phyloP scores from a whole-genome alignment of 495 filamentous ascomycete species.

The Aspergillus affinis region DNA sequence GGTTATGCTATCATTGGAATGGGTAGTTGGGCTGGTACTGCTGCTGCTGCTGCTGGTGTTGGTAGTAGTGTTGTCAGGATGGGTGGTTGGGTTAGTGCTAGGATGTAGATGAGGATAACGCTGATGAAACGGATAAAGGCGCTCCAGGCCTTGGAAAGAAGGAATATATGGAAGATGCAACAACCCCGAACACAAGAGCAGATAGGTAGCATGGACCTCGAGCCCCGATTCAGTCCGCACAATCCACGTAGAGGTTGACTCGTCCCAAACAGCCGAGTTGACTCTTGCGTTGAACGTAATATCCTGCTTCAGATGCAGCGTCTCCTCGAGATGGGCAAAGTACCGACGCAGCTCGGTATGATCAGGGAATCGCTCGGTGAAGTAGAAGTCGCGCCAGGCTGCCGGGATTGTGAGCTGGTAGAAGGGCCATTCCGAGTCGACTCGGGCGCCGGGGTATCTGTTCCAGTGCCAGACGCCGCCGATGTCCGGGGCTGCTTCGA shows the following conservation, averaged over 20 bases:
- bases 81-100: too few species aligned
- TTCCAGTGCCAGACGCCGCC: constrained; percentile 58
- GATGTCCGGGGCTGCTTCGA: constrained; percentile 45
- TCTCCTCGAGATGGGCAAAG: constrained; percentile 54
- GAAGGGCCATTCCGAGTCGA: constrained; percentile 51
- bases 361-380: constrained; percentile 50
- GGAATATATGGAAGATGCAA: constrained; percentile 6
- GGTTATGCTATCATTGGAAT: too few species aligned
- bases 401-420: constrained; percentile 53
- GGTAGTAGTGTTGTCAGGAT: too few species aligned
- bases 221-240: constrained; percentile 21
- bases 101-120: neutral
- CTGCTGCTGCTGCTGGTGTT: too few species aligned
- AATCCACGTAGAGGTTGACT: constrained; percentile 37
- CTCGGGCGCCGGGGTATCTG: constrained; percentile 49
- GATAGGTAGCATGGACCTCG: neutral
- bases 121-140: neutral
- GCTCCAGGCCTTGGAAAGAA: neutral
- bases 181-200: constrained; percentile 2
- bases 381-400: constrained; percentile 53
- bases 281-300: constrained; percentile 51
- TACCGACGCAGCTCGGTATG: constrained; percentile 51
- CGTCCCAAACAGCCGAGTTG: constrained; percentile 40
- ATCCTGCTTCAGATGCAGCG: constrained; percentile 53
- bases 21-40: too few species aligned